phyloP scores from a whole-genome alignment of 768 basidiomycete genomes.

The Serendipita vermifera region DNA sequence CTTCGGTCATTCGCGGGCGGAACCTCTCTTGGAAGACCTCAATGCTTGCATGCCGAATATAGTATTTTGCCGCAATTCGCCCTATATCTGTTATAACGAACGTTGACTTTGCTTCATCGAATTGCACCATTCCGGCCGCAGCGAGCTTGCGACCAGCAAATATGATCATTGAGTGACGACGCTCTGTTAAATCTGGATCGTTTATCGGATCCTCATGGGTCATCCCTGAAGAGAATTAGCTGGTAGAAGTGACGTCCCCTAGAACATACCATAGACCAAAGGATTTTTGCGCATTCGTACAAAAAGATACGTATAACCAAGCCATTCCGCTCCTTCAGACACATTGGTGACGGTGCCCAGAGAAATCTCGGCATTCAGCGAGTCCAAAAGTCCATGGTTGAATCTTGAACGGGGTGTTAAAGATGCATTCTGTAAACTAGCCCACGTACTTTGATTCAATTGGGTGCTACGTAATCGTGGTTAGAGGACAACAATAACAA shows the following conservation, averaged over 20 bases:
- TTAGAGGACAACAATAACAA: background rate
- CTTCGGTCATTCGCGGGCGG: slow-evolving; percentile 76
- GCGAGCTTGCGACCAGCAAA: slow-evolving; percentile 55
- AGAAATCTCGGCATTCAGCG: slow-evolving; percentile 89
- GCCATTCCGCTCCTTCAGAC: slow-evolving; percentile 80
- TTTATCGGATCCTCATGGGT: slow-evolving; percentile 49
- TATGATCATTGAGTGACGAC: slow-evolving; percentile 53
- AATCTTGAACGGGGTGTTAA: slow-evolving; percentile 35
- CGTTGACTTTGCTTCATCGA: slow-evolving; percentile 41
- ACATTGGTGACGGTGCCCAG: slow-evolving; percentile 86
- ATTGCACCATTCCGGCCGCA: slow-evolving; percentile 67
- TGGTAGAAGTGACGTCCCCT: slow-evolving; percentile 4
- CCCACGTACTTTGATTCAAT: slow-evolving; percentile 89
- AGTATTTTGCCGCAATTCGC: slow-evolving; percentile 94
- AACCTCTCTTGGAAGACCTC: slow-evolving; percentile 76
- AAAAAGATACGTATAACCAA: slow-evolving; percentile 93
- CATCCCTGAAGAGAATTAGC: slow-evolving; percentile 41
- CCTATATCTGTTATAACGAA: slow-evolving; percentile 81
- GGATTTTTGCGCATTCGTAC: slow-evolving; percentile 92
- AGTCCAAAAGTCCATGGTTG: slow-evolving; percentile 68
- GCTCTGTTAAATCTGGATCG: slow-evolving; percentile 60
- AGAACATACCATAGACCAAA: slow-evolving; percentile 54
- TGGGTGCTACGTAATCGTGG: slow-evolving; percentile 44
- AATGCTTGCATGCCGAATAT: slow-evolving; percentile 74
- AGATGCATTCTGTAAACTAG: background rate